These are phyloP conservation scores for Penicillium lagena DNA, from an alignment of 495 filamentous ascomycete species.

Conservation along the genomic window DNA sequence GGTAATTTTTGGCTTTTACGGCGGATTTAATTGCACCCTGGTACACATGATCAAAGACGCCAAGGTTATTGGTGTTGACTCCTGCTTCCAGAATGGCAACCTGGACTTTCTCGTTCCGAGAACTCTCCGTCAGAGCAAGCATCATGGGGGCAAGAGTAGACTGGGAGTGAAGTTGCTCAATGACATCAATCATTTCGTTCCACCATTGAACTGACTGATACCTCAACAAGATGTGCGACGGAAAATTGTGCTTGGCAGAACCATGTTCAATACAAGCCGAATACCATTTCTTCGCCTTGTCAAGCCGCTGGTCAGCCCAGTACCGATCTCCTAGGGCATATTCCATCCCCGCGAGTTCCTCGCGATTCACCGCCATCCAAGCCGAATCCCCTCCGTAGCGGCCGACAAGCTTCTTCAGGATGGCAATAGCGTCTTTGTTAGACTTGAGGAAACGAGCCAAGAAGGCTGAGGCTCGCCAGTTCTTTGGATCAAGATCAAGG, in stretches of 20 bases:
- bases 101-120: background rate
- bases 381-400: background rate
- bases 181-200: background rate
- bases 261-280: background rate
- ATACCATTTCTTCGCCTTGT: background rate
- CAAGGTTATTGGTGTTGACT: background rate
- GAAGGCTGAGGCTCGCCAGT: background rate
- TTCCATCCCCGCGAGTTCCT: conserved; percentile 3
- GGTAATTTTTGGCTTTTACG: background rate
- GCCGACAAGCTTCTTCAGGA: background rate
- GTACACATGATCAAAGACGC: background rate
- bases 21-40: background rate
- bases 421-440: conserved; percentile 2
- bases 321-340: background rate
- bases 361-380: background rate
- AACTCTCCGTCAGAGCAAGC: background rate
- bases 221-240: background rate
- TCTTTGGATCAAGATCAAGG: background rate
- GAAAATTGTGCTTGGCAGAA: background rate
- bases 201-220: background rate
- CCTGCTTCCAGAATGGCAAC: background rate
- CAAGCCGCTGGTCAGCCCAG: background rate
- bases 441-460: background rate
- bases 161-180: background rate
- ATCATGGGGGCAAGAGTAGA: background rate